phyloP scores from a whole-genome alignment of 306 rosid genomes.

The Castanospermum australe region DNA sequence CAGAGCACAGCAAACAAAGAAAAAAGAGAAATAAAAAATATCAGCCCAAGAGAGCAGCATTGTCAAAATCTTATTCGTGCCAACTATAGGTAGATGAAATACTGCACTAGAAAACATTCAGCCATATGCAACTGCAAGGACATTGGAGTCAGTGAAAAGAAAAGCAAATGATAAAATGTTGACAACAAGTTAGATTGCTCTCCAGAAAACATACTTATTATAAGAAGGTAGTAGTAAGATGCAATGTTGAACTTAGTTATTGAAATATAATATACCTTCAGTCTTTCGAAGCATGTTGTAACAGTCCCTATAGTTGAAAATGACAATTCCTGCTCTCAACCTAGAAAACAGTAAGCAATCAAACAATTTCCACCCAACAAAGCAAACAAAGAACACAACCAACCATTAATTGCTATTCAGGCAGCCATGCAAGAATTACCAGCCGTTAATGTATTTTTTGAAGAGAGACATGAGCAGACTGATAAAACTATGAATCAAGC shows the following conservation, averaged over 20 bases:
- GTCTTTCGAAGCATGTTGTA: slow-evolving; percentile 71
- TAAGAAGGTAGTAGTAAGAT: slow-evolving; percentile 12
- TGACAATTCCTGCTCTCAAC: slow-evolving; percentile 72
- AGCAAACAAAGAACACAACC: background rate
- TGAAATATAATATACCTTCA: slow-evolving; percentile 65
- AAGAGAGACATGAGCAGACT: background rate
- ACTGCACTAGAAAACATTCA: background rate
- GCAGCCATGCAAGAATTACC: background rate
- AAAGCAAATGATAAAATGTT: slow-evolving; percentile 2
- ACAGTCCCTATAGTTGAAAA: slow-evolving; percentile 90
- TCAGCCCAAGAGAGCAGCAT: background rate
- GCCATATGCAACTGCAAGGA: slow-evolving; percentile 1
- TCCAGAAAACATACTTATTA: background rate
- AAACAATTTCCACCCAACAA: slow-evolving; percentile 15
- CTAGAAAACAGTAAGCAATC: slow-evolving; percentile 39
- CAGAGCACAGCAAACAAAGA: background rate
- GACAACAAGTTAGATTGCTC: background rate
- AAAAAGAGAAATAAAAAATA: slow-evolving; percentile 4
- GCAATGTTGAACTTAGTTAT: background rate
- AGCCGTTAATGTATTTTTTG: background rate
- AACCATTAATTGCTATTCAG: background rate
- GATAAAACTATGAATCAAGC: slow-evolving; percentile 15
- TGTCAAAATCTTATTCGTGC: slow-evolving; percentile 11
- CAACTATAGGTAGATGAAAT: slow-evolving; percentile 7
- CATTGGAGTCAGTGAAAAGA: background rate